Base-by-base conservation (phyloP, 2,329 filamentous ascomycete genomes). In the Fusarium nematophilum region DNA sequence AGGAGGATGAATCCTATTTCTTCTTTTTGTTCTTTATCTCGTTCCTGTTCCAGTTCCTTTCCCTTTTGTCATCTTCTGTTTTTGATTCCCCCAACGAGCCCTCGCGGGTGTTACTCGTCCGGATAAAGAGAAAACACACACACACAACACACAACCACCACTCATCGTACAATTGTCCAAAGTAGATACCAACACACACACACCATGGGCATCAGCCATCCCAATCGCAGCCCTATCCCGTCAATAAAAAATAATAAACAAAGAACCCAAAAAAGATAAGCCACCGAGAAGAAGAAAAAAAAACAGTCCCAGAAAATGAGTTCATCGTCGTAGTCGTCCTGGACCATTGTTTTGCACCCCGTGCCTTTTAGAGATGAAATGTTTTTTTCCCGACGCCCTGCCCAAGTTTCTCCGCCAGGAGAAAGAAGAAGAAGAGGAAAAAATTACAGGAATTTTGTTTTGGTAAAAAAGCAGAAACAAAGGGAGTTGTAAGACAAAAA, bases 1-100 rank as follows among this genome's bases (percentile, higher is more conserved):
- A 53, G 58, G 49, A 65, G 33, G 17, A 49, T 43, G 27, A 43
- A 57, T 63, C 58, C 49, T 52, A 37, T 47, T 65, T 62, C 45
- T 62, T 64, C 38, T 27, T 47, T 52, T 56, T 49, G 46, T 56
- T 63, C 53, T 57, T 47, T 50, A 57, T 59, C 33, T 38, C n/a
- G 26, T 46, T 25, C 53, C 61, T 62, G 25, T 49, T 64, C 43
- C 53, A 47, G 47, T 64, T 64, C 47, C 33, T 40, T 48, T 47
- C 53, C 47, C 58, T 62, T 59, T 58, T 56, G 31, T 63, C 56
- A 53, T 51, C 47, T 38, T 46, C 36, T 42, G 11, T 15, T 27
- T 50, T 42, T 30, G 14, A 29, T 37, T 39, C 46, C 52, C 26
- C 42, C 55, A 43, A 52, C 42, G 31, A 62, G 46, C 56, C 53